A percentile compares a stretch with the other conserved stretches of the same genome.
Conservation (phyloP, 768 basidiomycete species). For the Rubroboletus pulcherrimus region DNA sequence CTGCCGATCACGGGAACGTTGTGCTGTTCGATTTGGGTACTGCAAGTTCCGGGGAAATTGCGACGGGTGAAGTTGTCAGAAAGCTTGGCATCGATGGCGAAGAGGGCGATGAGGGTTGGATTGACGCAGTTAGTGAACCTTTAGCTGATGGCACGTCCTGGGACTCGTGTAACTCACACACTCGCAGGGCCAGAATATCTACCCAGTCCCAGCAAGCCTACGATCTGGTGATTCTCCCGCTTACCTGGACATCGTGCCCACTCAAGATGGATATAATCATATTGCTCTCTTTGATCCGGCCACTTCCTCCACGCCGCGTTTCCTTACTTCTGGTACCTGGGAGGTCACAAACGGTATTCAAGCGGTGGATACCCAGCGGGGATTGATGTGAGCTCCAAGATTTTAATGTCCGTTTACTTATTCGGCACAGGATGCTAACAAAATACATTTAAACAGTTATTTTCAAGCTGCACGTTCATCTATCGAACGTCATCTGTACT, state of each 20-base stretch:
- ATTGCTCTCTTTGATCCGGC: constrained; percentile 88
- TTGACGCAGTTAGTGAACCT: constrained; percentile 63
- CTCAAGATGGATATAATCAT: constrained; percentile 80
- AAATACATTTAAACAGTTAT: constrained; percentile 53
- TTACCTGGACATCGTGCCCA: constrained; percentile 90
- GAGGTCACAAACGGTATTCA: constrained; percentile 78
- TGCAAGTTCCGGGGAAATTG: constrained; percentile 24
- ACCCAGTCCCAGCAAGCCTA: constrained; percentile 48
- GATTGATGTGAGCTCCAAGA: constrained; percentile 59
- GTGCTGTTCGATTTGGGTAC: constrained; percentile 63
- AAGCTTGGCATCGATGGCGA: constrained; percentile 80
- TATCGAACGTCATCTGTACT: constrained; percentile 80
- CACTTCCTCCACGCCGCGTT: constrained; percentile 62
- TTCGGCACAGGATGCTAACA: constrained; percentile 20
- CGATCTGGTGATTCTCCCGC: constrained; percentile 47
- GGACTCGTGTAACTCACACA: constrained; percentile 12
- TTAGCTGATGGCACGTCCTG: constrained; percentile 2
- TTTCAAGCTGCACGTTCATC: constrained; percentile 85
- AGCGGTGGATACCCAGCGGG: constrained; percentile 64
- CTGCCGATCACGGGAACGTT: constrained; percentile 76
- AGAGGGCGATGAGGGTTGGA: constrained; percentile 92
- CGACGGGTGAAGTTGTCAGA: constrained; percentile 58
- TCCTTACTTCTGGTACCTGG: constrained; percentile 86
- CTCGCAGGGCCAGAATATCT: constrained; percentile 58
- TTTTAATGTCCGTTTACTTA: constrained; percentile 32